Evolutionary conservation across 2,329 filamentous ascomycete genomes (phyloP).

Genomic region (Leptographium radiaticola): DNA sequence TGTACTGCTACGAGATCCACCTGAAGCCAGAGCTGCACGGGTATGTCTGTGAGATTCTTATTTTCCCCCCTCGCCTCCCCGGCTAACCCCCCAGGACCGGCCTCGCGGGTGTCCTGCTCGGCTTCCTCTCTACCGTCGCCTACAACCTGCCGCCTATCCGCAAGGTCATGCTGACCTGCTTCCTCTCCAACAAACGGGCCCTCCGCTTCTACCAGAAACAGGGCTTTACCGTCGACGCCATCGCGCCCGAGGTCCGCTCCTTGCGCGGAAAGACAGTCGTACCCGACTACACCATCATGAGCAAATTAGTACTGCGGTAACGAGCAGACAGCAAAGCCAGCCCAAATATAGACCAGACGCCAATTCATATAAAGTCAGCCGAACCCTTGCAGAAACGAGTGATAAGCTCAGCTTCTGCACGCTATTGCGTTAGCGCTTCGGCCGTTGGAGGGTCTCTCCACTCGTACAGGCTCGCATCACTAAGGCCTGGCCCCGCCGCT

Average conservation of each 20-base stretch:
- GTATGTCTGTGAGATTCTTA: conserved; percentile 19
- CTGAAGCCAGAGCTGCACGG: conserved; percentile 42
- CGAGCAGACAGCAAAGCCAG: neutral
- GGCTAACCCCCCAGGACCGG: conserved; percentile 36
- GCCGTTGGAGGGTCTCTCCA: too few species aligned
- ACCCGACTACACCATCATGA: conserved; percentile 49
- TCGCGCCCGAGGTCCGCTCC: conserved; percentile 38
- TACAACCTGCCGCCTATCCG: conserved; percentile 36
- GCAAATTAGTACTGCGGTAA: conserved; percentile 21
- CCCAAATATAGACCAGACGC: too few species aligned
- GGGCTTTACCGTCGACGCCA: conserved; percentile 43
- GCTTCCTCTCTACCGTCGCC: conserved; percentile 39
- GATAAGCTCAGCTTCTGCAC: too few species aligned
- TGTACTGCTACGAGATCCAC: conserved; percentile 74
- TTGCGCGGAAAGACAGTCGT: conserved; percentile 40
- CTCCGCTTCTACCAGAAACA: conserved; percentile 47
- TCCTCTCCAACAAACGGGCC: conserved; percentile 45
- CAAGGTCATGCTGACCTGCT: conserved; percentile 67
- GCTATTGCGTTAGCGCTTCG: too few species aligned
- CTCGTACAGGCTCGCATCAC: too few species aligned
- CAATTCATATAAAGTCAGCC: too few species aligned
- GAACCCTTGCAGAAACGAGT: too few species aligned
- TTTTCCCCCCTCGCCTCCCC: neutral
- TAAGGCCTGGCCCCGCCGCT: too few species aligned
- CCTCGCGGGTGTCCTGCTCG: conserved; percentile 47